Evolutionary conservation across 352 stramenopile species (phyloP).

Genomic region (Phytophthora aleatoria): DNA sequence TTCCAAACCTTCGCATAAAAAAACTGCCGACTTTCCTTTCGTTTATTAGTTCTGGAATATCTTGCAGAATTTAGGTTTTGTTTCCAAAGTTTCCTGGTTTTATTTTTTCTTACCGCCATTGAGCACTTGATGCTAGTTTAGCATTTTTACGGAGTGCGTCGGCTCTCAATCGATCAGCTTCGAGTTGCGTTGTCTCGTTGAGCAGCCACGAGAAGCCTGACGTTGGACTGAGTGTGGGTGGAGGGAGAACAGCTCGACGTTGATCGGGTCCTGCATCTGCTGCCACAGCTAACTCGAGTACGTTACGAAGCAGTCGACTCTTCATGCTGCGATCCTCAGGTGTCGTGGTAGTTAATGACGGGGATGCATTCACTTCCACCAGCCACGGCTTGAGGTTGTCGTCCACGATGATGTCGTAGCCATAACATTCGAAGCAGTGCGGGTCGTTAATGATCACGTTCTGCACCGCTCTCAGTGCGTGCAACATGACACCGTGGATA

Average conservation of each 20-base stretch:
- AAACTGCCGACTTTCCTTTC: not conserved
- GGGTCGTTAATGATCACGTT: constrained; percentile 93
- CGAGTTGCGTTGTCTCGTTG: constrained; percentile 63
- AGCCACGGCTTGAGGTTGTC: constrained; percentile 93
- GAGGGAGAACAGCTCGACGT: constrained; percentile 41
- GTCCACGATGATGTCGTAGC: constrained; percentile 95
- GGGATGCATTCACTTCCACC: constrained; percentile 88
- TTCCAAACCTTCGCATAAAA: not conserved
- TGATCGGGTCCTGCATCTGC: constrained; percentile 52
- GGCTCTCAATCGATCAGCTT: constrained; percentile 53
- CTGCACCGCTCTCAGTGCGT: constrained; percentile 89
- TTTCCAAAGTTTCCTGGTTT: not conserved
- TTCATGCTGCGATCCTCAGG: constrained; percentile 83
- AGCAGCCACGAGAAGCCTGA: constrained; percentile 76
- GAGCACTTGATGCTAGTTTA: constrained; percentile 45
- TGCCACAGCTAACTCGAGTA: constrained; percentile 67
- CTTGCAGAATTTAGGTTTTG: too few species aligned
- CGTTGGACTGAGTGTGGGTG: constrained; percentile 53
- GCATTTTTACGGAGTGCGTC: constrained; percentile 53
- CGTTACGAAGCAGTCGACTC: constrained; percentile 67
- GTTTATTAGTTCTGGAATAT: too few species aligned
- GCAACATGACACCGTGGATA: constrained; percentile 86
- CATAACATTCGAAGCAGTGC: constrained; percentile 96
- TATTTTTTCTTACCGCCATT: constrained; percentile 32
- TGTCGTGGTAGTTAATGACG: constrained; percentile 74